Percentiles rank a stretch among this genome's conserved stretches.
phyloP scores from a whole-genome alignment of 305 asterid genomes.

The Fraxinus sp. region DNA sequence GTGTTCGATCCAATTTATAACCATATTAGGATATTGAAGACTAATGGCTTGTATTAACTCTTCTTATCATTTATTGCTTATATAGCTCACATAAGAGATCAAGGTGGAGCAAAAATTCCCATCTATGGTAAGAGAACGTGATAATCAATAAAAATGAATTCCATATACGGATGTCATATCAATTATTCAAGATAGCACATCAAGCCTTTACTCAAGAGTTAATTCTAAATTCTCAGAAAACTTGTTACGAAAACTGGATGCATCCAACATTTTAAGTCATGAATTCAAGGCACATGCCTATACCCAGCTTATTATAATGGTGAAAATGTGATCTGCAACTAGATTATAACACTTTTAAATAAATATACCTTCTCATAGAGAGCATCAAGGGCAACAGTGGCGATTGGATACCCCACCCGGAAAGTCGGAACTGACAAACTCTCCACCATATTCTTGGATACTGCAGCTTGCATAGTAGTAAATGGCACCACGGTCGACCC shows the following conservation, averaged over 20 bases:
- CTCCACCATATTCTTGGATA: conserved; percentile 88
- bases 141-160: background rate
- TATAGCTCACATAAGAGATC: background rate
- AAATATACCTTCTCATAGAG: conserved; percentile 69
- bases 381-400: conserved; percentile 76
- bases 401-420: conserved; percentile 81
- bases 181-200: background rate
- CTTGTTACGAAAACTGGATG: background rate
- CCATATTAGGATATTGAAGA: background rate
- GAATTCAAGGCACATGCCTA: background rate
- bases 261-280: background rate
- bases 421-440: conserved; percentile 84
- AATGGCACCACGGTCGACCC: conserved; percentile 77
- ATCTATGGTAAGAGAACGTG: background rate
- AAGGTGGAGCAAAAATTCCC: background rate
- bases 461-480: conserved; percentile 87
- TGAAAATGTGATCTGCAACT: background rate
- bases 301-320: background rate
- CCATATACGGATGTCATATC: background rate
- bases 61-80: background rate
- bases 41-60: background rate
- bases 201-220: background rate
- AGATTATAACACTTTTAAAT: conserved; percentile 5
- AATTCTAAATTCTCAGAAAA: background rate
- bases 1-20: background rate